Evolutionary conservation across 768 basidiomycete genomes (phyloP).

Genomic region (Tricholoma bakamatsutake): DNA sequence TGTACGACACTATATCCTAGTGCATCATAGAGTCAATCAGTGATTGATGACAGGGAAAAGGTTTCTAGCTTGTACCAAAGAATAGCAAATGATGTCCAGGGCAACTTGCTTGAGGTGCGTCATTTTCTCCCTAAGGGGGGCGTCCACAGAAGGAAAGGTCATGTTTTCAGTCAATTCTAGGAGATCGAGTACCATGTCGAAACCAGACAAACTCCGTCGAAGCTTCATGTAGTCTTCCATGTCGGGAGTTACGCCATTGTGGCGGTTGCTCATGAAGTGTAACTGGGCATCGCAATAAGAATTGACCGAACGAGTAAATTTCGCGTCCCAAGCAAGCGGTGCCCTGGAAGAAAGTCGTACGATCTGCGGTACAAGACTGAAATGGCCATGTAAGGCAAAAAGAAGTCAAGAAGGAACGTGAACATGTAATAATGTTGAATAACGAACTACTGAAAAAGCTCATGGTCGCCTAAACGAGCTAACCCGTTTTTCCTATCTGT

Average conservation of each 20-base stretch:
- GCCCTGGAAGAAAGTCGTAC: conserved; percentile 28
- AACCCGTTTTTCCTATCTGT: conserved; percentile 8
- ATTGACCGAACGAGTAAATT: conserved; percentile 30
- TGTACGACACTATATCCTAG: conserved; percentile 58
- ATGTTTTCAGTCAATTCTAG: conserved; percentile 49
- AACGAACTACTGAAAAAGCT: conserved; percentile 32
- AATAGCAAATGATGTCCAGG: conserved; percentile 45
- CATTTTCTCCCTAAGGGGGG: conserved; percentile 21
- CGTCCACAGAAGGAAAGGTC: conserved; percentile 25
- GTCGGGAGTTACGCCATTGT: conserved; percentile 26
- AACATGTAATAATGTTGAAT: conserved; percentile 5
- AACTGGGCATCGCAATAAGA: conserved; percentile 31
- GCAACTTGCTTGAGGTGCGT: conserved; percentile 32
- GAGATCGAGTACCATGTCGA: conserved; percentile 44
- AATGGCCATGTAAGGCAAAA: not conserved
- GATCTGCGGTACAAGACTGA: conserved; percentile 35
- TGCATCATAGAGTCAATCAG: not conserved
- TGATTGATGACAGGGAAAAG: not conserved
- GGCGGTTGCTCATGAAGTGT: conserved; percentile 20
- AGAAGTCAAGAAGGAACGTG: conserved; percentile 5
- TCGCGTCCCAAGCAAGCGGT: conserved; percentile 32
- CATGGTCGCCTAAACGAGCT: conserved; percentile 17
- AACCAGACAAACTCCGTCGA: conserved; percentile 43
- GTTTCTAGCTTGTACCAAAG: conserved; percentile 35
- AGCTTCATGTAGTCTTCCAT: conserved; percentile 42